Conservation (phyloP, 2,329 filamentous ascomycete genomes). For the Arthroderma sp. region DNA sequence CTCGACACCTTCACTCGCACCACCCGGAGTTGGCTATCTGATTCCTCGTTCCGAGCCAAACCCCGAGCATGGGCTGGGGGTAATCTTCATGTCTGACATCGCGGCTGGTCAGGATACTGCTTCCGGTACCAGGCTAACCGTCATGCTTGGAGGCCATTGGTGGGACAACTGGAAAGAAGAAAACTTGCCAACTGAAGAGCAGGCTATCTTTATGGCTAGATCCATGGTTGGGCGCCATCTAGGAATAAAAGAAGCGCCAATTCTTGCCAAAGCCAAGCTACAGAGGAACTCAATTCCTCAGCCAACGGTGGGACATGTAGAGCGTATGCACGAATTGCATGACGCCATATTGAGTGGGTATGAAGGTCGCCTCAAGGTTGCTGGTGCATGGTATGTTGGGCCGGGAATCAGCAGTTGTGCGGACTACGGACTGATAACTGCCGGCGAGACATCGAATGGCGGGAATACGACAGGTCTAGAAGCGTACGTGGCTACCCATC, state of each 20-base stretch:
- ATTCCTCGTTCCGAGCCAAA: conserved; percentile 69
- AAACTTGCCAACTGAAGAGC: conserved; percentile 49
- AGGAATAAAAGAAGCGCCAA: conserved; percentile 50
- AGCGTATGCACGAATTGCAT: conserved; percentile 46
- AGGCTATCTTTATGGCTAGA: conserved; percentile 58
- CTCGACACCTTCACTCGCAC: conserved; percentile 48
- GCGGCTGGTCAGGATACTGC: conserved; percentile 43
- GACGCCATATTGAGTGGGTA: conserved; percentile 44
- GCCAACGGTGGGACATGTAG: conserved; percentile 65
- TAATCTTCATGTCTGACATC: conserved; percentile 76
- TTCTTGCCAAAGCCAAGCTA: conserved; percentile 47
- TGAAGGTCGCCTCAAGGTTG: conserved; percentile 51
- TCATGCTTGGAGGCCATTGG: conserved; percentile 91
- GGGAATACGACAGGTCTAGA: conserved; percentile 21
- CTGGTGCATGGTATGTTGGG: conserved; percentile 40
- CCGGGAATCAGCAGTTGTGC: conserved; percentile 44
- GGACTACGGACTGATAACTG: conserved; percentile 23
- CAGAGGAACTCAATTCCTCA: conserved; percentile 75
- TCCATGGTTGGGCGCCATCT: conserved; percentile 61
- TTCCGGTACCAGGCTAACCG: conserved; percentile 70
- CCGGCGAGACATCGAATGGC: conserved; percentile 14
- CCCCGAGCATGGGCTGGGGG: conserved; percentile 71
- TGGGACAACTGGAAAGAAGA: conserved; percentile 52
- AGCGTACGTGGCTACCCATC: neutral
- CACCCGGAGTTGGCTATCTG: conserved; percentile 77